Conservation (phyloP, 208 protist species). For the Endotrypanum monterogeii region DNA sequence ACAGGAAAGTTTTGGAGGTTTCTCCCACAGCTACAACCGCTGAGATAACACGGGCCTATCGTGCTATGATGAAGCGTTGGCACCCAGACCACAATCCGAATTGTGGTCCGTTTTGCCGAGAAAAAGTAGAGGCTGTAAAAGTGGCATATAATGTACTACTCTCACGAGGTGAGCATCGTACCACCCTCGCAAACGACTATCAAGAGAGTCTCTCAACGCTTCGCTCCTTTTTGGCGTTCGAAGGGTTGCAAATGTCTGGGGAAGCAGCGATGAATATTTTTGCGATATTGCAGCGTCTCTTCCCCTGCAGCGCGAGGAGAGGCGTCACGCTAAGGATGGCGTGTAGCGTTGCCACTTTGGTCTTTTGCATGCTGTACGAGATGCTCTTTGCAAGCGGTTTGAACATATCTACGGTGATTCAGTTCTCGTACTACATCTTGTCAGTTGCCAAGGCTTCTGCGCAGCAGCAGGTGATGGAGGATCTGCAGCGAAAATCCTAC, state of each 20-base stretch:
- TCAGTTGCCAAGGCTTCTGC: conserved; percentile 48
- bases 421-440: conserved; percentile 63
- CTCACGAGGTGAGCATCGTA: conserved; percentile 52
- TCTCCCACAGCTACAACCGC: conserved; percentile 29
- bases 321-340: conserved; percentile 25
- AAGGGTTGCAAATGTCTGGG: conserved; percentile 69
- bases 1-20: conserved; percentile 66
- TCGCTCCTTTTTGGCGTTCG: conserved; percentile 75
- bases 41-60: conserved; percentile 81
- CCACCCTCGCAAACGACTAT: conserved; percentile 68
- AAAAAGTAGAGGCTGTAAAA: conserved; percentile 65
- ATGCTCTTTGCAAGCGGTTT: conserved; percentile 61
- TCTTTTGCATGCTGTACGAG: conserved; percentile 69
- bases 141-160: conserved; percentile 82
- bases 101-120: conserved; percentile 68
- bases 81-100: conserved; percentile 84
- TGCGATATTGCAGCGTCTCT: conserved; percentile 27
- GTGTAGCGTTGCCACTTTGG: conserved; percentile 49
- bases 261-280: conserved; percentile 63
- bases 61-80: conserved; percentile 71
- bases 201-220: conserved; percentile 61
- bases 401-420: conserved; percentile 51
- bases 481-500: conserved; percentile 56
- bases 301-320: conserved; percentile 11
- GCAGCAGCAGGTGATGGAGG: conserved; percentile 34